Base-by-base conservation (phyloP, 1,284 basidiomycete genomes). In the Melampsora abietis-canadensis region DNA sequence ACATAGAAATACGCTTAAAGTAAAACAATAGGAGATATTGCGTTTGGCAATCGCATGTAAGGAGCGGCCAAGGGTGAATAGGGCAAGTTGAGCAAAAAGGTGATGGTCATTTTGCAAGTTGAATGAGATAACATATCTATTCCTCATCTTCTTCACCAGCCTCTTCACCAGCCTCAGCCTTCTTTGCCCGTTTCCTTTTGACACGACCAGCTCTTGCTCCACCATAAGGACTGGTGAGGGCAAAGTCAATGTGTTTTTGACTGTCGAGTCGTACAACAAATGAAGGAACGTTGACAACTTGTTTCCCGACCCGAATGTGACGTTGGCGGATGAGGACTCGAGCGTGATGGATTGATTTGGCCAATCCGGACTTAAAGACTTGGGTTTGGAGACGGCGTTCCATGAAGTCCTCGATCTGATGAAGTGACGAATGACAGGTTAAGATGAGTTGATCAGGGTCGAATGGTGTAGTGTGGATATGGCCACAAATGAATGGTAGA, bases 391-490 rank as follows among this genome's bases (percentile, higher is more conserved):
- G 86, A 81, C 96, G 87, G 81, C 96, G 89, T 88, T 99, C 96
- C 88, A 99, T 90, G 90, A 99, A 99, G 85, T 98, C 95, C 85
- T 99, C 95, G 80, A 98, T 90, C 87, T 98, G 87, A 76, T 94
- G 94, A 83, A 98, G 86, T 86, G 98, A 95, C 90, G 98, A 98
- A 91, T 98, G 79, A 74, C 81, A 8, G 10, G 46, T 47, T 47
- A 21, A n/a, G 24, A 1, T 0, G 17, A 66, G 15, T 34, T 24
- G 34, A 17, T 40, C 21, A 65, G 8, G 12, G 14, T n/a, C n/a
- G 10, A n/a, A 12, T 7, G 2, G n/a, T n/a, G 27, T n/a, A n/a
- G 51, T 54, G n/a, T 21, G 51, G 17, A 54, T 17, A n/a, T 2
- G 51, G 51, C 8, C n/a, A 6, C n/a, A 15, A 15, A 66, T 17